These are phyloP conservation scores for Cladosporium sp. DNA, from an alignment of 2,329 filamentous ascomycete species.

Conservation along the genomic window DNA sequence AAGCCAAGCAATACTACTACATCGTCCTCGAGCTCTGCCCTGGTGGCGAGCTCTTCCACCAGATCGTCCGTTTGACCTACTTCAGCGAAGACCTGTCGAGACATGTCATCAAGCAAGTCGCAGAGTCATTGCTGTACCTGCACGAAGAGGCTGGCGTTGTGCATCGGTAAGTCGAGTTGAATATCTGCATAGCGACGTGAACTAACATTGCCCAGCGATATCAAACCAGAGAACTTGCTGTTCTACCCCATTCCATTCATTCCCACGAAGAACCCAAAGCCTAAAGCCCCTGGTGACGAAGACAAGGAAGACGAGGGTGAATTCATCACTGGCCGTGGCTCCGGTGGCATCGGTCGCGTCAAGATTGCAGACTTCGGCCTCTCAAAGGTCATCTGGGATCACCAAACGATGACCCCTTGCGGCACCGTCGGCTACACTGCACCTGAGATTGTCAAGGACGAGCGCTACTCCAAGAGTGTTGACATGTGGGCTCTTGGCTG, in stretches of 20 bases:
- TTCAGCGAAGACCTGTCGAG: conserved; percentile 95
- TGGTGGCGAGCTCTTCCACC: conserved; percentile 95
- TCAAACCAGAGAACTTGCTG: conserved; percentile 96
- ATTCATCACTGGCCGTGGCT: conserved; percentile 74
- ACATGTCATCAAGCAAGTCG: conserved; percentile 92
- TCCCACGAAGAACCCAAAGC: conserved; percentile 75
- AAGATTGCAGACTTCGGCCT: conserved; percentile 98
- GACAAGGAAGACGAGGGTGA: conserved; percentile 97
- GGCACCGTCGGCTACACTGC: conserved; percentile 97
- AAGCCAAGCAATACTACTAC: conserved; percentile 94
- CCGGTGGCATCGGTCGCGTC: conserved; percentile 88
- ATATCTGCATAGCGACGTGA: conserved; percentile 67
- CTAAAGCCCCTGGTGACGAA: conserved; percentile 82
- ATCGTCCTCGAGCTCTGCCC: conserved; percentile 94
- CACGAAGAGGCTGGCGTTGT: conserved; percentile 95
- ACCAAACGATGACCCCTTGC: conserved; percentile 98
- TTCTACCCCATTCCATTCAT: conserved; percentile 84
- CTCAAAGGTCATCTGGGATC: conserved; percentile 98
- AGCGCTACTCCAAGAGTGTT: conserved; percentile 96
- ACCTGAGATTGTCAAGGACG: conserved; percentile 97
- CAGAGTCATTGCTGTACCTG: conserved; percentile 87
- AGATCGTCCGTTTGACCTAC: conserved; percentile 96
- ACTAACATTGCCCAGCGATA: conserved; percentile 64
- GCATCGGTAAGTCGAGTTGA: conserved; percentile 86
- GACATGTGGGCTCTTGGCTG: conserved; percentile 99